Base-by-base conservation (phyloP, 345 rosid genomes). In the Sapria himalayana region DNA sequence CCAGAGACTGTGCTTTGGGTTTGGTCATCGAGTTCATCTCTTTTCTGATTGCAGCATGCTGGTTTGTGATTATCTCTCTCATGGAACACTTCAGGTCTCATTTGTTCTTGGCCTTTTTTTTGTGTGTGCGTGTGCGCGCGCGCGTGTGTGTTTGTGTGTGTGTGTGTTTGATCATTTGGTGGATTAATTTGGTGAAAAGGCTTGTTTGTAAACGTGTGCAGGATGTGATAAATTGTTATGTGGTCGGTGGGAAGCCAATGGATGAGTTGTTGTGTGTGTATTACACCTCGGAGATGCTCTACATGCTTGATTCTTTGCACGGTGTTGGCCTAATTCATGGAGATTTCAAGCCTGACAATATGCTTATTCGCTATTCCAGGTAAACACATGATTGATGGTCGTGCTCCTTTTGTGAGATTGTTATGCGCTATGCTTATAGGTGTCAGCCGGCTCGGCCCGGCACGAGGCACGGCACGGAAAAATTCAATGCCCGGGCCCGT, bases 261-360 rank as follows among this genome's bases (percentile, higher is more conserved):
- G 94, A 89, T 54, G 94, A 89, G 66, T 71, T 69, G 29, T 53
- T 89, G 39, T 79, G 91, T 48, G 72, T 89, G 18, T 89, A 78
- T 65, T 89, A 79, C 76, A 79, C 98, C 16, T 57, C 63, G 54
- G 91, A 82, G 63, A 76, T 89, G 93, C 74, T 89, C 41, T 51
- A 63, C 60, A 82, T 89, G 79, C 55, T 82, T 63, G 98, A 82
- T 59, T 70, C 63, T 57, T 61, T 89, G 68, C 98, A 89, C 57
- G 39, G 57, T 50, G 78, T 64, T 48, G 91, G 94, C 57, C 70
- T 89, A 59, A 67, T 89, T 53, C 94, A 89, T 62, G 98, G 94
- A 55, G 98, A 89, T 67, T 82, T 89, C 66, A 89, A 79, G 70
- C 93, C 94, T 39, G 94, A 89, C 50, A 89, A 89, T 62, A 67